Conservation (phyloP, 352 stramenopile genomes). For the Pythium phragmiticola region DNA sequence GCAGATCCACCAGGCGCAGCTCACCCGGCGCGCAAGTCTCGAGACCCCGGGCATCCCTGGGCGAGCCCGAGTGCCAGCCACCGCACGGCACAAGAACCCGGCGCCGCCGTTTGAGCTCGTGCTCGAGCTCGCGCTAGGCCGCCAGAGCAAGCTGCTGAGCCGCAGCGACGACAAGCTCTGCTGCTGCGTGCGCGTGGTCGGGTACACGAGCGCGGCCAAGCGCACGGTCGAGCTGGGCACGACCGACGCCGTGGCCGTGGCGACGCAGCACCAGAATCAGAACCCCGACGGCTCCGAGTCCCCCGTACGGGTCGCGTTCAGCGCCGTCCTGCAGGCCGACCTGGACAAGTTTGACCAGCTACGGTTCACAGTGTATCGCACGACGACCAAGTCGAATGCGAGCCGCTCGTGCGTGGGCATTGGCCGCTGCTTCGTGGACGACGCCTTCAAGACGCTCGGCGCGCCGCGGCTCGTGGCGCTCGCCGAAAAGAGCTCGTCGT, state of each 20-base stretch:
- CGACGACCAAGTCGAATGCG: slow-evolving; percentile 26
- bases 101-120: slow-evolving; percentile 32
- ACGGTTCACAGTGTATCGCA: slow-evolving; percentile 63
- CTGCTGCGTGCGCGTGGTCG: slow-evolving; percentile 57
- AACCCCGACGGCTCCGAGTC: slow-evolving; percentile 22
- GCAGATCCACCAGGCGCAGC: slow-evolving; percentile 11
- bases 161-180: slow-evolving; percentile 47
- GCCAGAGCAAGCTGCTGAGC: slow-evolving; percentile 46
- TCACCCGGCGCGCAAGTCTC: not conserved
- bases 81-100: not conserved
- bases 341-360: slow-evolving; percentile 63
- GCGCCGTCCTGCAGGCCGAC: slow-evolving; percentile 50
- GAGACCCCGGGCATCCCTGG: not conserved
- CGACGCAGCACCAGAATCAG: slow-evolving; percentile 10
- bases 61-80: too few relatives aligned
- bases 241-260: slow-evolving; percentile 61
- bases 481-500: slow-evolving; percentile 43
- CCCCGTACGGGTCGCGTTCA: slow-evolving; percentile 49
- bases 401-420: slow-evolving; percentile 48
- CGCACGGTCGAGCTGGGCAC: slow-evolving; percentile 50
- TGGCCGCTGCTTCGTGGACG: slow-evolving; percentile 52
- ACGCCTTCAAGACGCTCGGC: slow-evolving; percentile 45
- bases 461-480: slow-evolving; percentile 43
- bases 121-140: slow-evolving; percentile 54
- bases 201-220: slow-evolving; percentile 43